A percentile compares a stretch with the other conserved stretches of the same genome.
These are phyloP conservation scores for Triangularia verruculosa DNA, from an alignment of 2,329 filamentous ascomycete genomes.

Conservation along the genomic window DNA sequence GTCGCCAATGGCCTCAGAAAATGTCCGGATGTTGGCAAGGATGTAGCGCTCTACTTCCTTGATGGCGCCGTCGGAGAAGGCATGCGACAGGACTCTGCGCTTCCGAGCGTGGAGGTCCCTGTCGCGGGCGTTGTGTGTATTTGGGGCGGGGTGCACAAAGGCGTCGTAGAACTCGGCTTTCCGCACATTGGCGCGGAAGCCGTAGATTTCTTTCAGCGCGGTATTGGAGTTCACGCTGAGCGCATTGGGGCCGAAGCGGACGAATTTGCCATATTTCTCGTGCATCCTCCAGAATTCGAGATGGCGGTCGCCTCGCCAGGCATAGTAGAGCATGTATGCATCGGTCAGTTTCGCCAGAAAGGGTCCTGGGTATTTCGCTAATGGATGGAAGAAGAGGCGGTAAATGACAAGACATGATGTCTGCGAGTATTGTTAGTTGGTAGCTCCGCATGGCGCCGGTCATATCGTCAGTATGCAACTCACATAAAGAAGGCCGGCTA, in stretches of 20 bases:
- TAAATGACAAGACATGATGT: constrained; percentile 47
- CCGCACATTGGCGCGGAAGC: constrained; percentile 59
- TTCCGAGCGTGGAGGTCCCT: constrained; percentile 68
- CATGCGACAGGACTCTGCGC: constrained; percentile 67
- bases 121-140: constrained; percentile 71
- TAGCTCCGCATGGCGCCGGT: not conserved
- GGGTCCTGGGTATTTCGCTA: constrained; percentile 64
- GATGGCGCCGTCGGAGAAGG: constrained; percentile 64
- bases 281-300: constrained; percentile 70
- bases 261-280: constrained; percentile 62
- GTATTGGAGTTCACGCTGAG: constrained; percentile 72
- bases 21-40: constrained; percentile 62
- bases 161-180: constrained; percentile 73
- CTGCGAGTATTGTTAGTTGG: constrained; percentile 29
- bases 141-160: constrained; percentile 67
- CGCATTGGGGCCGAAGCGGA: constrained; percentile 76
- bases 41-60: constrained; percentile 68
- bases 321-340: constrained; percentile 67
- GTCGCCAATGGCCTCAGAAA: constrained; percentile 57
- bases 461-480: constrained; percentile 30
- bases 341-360: constrained; percentile 62
- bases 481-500: constrained; percentile 41
- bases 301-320: constrained; percentile 71
- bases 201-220: constrained; percentile 65
- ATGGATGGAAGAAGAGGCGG: constrained; percentile 60